A percentile compares a stretch with the other conserved stretches of the same genome.
These are phyloP conservation scores for Trypanosoma cruzi DNA, from an alignment of 208 protist species.

Conservation along the genomic window DNA sequence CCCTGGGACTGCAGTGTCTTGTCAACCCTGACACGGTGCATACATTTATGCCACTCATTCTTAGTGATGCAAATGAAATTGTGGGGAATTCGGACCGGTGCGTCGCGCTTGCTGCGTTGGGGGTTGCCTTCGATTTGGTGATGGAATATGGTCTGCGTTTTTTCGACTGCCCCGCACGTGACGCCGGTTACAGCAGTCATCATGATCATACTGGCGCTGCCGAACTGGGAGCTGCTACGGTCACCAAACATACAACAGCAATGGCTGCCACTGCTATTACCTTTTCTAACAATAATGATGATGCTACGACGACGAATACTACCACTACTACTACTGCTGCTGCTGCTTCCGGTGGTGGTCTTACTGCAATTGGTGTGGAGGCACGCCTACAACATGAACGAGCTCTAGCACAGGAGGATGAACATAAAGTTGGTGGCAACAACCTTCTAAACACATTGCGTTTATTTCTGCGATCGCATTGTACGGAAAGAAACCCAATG, in stretches of 20 bases:
- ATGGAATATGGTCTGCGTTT: conserved; percentile 91
- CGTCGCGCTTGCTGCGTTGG: conserved; percentile 68
- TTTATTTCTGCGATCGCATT: conserved; percentile 43
- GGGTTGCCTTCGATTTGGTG: conserved; percentile 80
- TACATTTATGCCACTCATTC: conserved; percentile 89
- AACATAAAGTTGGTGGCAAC: conserved; percentile 80
- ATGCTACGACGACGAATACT: not conserved
- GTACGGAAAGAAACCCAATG: conserved; percentile 43
- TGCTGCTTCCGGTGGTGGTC: conserved; percentile 29
- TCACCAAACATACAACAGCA: conserved; percentile 12
- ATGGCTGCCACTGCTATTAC: not conserved
- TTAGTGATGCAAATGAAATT: conserved; percentile 60
- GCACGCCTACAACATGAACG: conserved; percentile 76
- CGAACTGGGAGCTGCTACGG: not conserved
- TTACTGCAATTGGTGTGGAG: conserved; percentile 29
- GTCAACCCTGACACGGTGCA: conserved; percentile 87
- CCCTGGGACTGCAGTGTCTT: conserved; percentile 83
- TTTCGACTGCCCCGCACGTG: conserved; percentile 50
- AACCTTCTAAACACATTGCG: conserved; percentile 56
- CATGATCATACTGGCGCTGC: conserved; percentile 8
- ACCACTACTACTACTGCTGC: conserved; percentile 25
- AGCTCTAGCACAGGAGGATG: conserved; percentile 75
- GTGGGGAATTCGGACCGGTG: conserved; percentile 20
- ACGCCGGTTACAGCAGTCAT: not conserved
- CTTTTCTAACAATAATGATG: conserved; percentile 2